A percentile compares a stretch with the other conserved stretches of the same genome.
Evolutionary conservation across 805 yeast genomes (phyloP).

Genomic region (Candida orba): DNA sequence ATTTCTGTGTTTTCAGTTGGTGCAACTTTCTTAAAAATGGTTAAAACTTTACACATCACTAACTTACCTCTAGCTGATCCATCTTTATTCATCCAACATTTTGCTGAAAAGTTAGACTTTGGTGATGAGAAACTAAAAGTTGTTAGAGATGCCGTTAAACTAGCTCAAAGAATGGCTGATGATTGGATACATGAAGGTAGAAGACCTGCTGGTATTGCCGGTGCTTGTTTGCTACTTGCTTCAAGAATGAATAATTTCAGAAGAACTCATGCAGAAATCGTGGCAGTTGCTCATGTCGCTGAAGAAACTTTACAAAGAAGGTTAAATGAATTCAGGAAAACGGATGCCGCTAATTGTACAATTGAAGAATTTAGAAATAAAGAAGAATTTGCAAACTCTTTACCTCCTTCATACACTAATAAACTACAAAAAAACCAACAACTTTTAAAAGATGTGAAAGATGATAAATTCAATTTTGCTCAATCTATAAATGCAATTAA

Average conservation of each 20-base stretch:
- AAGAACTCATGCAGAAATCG: slow-evolving; percentile 88
- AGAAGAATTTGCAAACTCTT: slow-evolving; percentile 28
- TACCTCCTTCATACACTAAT: slow-evolving; percentile 78
- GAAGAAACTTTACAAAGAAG: slow-evolving; percentile 90
- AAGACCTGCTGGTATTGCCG: slow-evolving; percentile 97
- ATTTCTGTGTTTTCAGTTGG: slow-evolving; percentile 93
- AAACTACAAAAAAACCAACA: slow-evolving; percentile 37
- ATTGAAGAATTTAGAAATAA: slow-evolving; percentile 65
- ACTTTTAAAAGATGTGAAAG: neutral
- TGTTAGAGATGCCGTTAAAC: slow-evolving; percentile 75
- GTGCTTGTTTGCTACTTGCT: slow-evolving; percentile 88
- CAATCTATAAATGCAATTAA: slow-evolving; percentile 4
- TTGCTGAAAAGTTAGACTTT: slow-evolving; percentile 80
- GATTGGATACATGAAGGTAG: slow-evolving; percentile 98
- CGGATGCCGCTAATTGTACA: slow-evolving; percentile 67
- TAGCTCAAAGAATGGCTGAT: slow-evolving; percentile 84
- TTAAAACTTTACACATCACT: slow-evolving; percentile 73
- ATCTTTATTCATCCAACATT: slow-evolving; percentile 85
- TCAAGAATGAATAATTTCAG: slow-evolving; percentile 95
- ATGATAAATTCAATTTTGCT: neutral
- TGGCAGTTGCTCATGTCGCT: slow-evolving; percentile 91
- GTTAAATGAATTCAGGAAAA: slow-evolving; percentile 76
- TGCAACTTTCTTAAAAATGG: slow-evolving; percentile 89
- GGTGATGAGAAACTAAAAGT: slow-evolving; percentile 71
- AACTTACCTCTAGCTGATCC: slow-evolving; percentile 89